phyloP scores from a whole-genome alignment of 2,329 filamentous ascomycete species.

The Bertia moriformis region DNA sequence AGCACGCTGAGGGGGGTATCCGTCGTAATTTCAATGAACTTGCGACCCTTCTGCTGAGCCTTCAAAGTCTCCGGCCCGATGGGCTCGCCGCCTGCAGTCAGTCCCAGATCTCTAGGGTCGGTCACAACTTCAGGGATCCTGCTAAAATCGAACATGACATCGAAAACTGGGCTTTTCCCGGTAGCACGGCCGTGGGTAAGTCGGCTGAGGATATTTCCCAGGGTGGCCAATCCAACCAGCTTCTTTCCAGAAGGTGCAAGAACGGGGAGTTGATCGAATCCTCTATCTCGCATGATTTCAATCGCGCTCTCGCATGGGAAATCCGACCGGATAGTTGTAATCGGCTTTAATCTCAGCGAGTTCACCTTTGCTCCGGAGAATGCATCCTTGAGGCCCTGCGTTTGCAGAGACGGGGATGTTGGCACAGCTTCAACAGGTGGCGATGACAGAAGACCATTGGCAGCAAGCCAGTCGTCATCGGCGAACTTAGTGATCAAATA shows the following conservation, averaged over 20 bases:
- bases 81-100: constrained; percentile 18
- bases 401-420: constrained; percentile 7
- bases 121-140: constrained; percentile 79
- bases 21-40: constrained; percentile 83
- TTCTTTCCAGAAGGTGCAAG: constrained; percentile 49
- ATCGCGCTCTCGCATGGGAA: constrained; percentile 74
- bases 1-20: constrained; percentile 73
- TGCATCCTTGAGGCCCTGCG: constrained; percentile 38
- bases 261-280: constrained; percentile 93
- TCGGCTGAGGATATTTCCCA: constrained; percentile 86
- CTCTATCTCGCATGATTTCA: constrained; percentile 95
- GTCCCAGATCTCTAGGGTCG: constrained; percentile 57
- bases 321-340: constrained; percentile 65
- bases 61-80: constrained; percentile 4
- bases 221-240: constrained; percentile 82
- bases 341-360: constrained; percentile 76
- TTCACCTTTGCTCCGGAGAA: constrained; percentile 69
- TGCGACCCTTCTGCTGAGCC: constrained; percentile 26
- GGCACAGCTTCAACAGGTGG: constrained; percentile 25
- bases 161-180: constrained; percentile 57
- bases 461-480: constrained; percentile 96
- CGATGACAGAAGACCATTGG: constrained; percentile 74
- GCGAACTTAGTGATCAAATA: constrained; percentile 49
- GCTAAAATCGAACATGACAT: constrained; percentile 95
- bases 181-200: constrained; percentile 72